Percentiles rank a stretch among this genome's conserved stretches.
phyloP scores from a whole-genome alignment of 2,329 filamentous ascomycete species.

The Leptographium wingfieldii region DNA sequence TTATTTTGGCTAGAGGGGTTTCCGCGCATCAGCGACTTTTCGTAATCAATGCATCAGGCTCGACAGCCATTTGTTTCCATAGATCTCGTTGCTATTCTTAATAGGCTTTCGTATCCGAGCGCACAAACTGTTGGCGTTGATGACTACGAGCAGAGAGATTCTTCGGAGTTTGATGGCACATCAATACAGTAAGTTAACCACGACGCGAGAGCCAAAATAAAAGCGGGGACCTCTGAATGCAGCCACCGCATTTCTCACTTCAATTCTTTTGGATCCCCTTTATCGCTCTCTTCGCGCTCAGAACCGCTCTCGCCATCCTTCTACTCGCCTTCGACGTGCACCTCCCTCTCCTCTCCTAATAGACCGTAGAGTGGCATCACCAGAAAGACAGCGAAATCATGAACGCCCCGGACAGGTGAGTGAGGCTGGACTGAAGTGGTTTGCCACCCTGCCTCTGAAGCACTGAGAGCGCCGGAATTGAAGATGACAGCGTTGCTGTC shows the following conservation, averaged over 20 bases:
- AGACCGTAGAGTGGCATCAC: background rate
- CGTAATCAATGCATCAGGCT: background rate
- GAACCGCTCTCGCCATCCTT: background rate
- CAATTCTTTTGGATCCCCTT: background rate
- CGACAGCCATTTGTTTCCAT: background rate
- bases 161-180: background rate
- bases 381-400: slow-evolving; percentile 20
- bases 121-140: background rate
- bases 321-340: background rate
- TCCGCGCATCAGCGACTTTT: background rate
- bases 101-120: background rate
- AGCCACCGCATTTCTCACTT: background rate
- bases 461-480: background rate
- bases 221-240: background rate
- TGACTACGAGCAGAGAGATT: background rate
- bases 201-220: background rate
- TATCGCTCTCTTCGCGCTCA: background rate
- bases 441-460: background rate
- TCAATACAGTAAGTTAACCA: background rate
- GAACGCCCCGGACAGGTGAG: slow-evolving; percentile 46
- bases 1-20: background rate
- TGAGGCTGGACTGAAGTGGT: slow-evolving; percentile 7
- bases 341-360: background rate
- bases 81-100: background rate
- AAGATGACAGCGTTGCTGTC: background rate